These are phyloP conservation scores for Daldinia childiae DNA, from an alignment of 495 filamentous ascomycete species.

Conservation along the genomic window DNA sequence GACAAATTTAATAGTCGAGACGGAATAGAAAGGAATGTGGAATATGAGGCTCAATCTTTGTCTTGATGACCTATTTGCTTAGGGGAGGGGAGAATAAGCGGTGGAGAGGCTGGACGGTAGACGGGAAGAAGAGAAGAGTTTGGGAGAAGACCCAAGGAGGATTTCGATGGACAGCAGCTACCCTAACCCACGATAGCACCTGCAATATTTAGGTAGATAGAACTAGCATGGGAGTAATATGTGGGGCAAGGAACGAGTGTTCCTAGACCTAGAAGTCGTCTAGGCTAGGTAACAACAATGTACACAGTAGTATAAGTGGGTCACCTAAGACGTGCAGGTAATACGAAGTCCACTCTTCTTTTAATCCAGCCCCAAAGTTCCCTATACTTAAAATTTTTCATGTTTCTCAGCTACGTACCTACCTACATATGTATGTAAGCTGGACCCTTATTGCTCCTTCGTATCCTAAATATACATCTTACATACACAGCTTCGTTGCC, in stretches of 20 bases:
- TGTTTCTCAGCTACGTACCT: conserved; percentile 10
- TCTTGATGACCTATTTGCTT: conserved; percentile 23
- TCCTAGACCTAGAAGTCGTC: conserved; percentile 46
- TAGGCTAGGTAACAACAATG: conserved; percentile 36
- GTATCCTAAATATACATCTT: not conserved
- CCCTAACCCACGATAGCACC: conserved; percentile 48
- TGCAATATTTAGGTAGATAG: conserved; percentile 36
- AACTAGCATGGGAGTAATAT: conserved; percentile 47
- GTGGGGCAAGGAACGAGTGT: conserved; percentile 46
- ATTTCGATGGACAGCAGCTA: conserved; percentile 49
- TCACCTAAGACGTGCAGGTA: conserved; percentile 36
- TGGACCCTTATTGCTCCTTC: conserved; percentile 4
- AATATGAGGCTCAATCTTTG: conserved; percentile 27
- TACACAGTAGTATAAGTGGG: conserved; percentile 38
- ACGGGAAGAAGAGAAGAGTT: conserved; percentile 48
- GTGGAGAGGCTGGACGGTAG: conserved; percentile 48
- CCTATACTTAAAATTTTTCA: conserved; percentile 20
- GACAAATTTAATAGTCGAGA: conserved; percentile 3
- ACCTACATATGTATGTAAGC: too few species aligned
- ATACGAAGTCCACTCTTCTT: conserved; percentile 30
- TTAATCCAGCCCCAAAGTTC: conserved; percentile 27
- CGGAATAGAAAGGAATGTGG: conserved; percentile 4
- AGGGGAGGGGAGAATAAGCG: conserved; percentile 44
- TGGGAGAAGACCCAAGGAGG: conserved; percentile 47
- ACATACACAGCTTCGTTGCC: not conserved